phyloP scores from a whole-genome alignment of 805 yeast genomes.

The Hanseniaspora clermontiae region DNA sequence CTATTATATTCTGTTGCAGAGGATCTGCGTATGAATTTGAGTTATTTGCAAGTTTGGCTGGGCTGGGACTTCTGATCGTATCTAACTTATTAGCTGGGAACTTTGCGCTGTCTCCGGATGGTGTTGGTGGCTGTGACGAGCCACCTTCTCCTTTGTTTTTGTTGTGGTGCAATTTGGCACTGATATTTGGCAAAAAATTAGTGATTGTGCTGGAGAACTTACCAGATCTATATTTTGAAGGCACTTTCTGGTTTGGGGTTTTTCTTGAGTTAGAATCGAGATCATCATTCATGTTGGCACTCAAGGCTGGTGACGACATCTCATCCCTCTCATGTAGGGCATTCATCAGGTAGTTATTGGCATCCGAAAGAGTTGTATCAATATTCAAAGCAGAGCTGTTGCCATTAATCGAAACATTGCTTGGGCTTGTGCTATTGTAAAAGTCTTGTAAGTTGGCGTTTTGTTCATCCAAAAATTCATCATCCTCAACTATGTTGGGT shows the following conservation, averaged over 20 bases:
- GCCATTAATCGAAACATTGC: neutral
- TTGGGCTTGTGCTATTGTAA: neutral
- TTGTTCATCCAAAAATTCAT: neutral
- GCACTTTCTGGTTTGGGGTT: neutral
- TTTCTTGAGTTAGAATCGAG: neutral
- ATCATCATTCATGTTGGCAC: neutral
- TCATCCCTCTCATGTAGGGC: neutral
- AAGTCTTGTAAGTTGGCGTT: neutral
- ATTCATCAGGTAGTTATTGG: neutral
- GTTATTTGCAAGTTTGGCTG: neutral
- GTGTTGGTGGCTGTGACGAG: slow-evolving; percentile 7
- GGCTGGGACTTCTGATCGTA: neutral
- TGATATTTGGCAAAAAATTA: slow-evolving; percentile 26
- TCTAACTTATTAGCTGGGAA: neutral
- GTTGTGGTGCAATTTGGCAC: slow-evolving; percentile 27
- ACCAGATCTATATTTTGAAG: slow-evolving; percentile 21
- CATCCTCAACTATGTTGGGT: neutral
- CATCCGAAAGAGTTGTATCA: slow-evolving; percentile 1
- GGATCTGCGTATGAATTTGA: neutral
- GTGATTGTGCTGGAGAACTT: slow-evolving; percentile 27
- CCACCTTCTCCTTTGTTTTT: slow-evolving; percentile 16
- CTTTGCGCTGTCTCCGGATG: neutral
- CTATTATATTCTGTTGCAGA: neutral
- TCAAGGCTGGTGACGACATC: neutral
- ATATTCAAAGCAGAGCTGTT: neutral